Evolutionary conservation across 202 grass and related monocot species (phyloP), one percentile per base, ranked within the genome.

Genomic region (Tripidium arundinaceum): DNA sequence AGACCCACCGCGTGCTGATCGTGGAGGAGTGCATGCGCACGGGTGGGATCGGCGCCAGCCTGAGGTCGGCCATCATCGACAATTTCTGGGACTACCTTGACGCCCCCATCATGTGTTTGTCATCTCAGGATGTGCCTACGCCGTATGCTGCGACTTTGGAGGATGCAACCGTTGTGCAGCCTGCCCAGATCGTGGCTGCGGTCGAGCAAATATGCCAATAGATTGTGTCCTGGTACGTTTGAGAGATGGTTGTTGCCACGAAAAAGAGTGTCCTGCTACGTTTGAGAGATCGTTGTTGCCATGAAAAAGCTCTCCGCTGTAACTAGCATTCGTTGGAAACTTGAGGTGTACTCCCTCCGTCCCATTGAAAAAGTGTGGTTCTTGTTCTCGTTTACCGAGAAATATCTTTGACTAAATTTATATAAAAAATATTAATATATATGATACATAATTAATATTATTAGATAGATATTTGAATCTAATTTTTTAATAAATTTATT

Each of bases 71-170:
- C 14, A 96, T 92, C 72, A 96, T 90, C 1, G 93, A 96, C 80
- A 96, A 90, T 62, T 96, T 96, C 80, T 96, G 90, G 90, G 93
- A 96, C 78, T 96, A 92, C 50, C 91, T 90, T 42, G 93, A 96
- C 47, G 87, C 90, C 8, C 90, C 90, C 1, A 74, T 92, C 64
- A 88, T 92, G 85, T 97, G 87, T 80, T 82, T 97, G 88, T 92
- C 87, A 1, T 97, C 90, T 1, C 93, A 97, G 80, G 93, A 97
- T 41, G 93, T 93, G 80, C 93, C 93, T 0, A 97, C 93, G 0
- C 93, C 90, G 0, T 97, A 97, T 40, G 93, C 90, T 2, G 74
- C 83, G 14, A 68, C 93, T 11, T 67, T 97, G 60, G 93, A 97
- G 85, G 93, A 93, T 25, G 91, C 83, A 0, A 97, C 93, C 0